Conservation (phyloP, 164 flowering plant species). For the Magnolia changhungtana region DNA sequence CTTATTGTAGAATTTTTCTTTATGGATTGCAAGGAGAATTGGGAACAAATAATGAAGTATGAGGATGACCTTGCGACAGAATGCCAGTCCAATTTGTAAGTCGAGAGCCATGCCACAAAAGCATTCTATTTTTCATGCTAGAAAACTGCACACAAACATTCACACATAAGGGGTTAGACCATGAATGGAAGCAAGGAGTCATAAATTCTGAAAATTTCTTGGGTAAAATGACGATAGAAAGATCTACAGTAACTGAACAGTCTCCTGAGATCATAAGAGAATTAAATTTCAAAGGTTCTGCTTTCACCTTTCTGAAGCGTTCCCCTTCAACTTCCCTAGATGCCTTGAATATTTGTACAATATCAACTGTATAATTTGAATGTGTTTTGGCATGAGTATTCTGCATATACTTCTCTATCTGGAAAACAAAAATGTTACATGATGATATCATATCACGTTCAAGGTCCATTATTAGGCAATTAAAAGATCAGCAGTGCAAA, state of each 20-base stretch:
- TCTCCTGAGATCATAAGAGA: neutral
- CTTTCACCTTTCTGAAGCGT: constrained; percentile 59
- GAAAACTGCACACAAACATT: constrained; percentile 52
- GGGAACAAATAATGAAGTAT: neutral
- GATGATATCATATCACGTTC: neutral
- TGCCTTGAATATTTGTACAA: constrained; percentile 64
- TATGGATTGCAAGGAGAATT: neutral
- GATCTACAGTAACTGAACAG: too few relatives aligned
- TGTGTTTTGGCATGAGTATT: constrained; percentile 95
- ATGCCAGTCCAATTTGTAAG: constrained; percentile 97
- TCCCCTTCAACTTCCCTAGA: constrained; percentile 67
- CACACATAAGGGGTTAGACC: neutral
- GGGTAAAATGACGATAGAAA: too few relatives aligned
- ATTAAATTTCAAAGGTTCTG: neutral
- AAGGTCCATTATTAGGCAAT: neutral
- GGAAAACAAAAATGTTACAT: constrained; percentile 10
- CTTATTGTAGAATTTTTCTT: too few relatives aligned
- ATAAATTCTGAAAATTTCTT: too few relatives aligned
- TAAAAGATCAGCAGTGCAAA: neutral
- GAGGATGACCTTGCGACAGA: constrained; percentile 68
- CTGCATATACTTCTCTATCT: constrained; percentile 69
- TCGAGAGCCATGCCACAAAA: constrained; percentile 97
- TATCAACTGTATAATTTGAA: constrained; percentile 64
- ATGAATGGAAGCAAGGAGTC: too few relatives aligned
- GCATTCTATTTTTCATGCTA: constrained; percentile 66